A percentile compares a stretch with the other conserved stretches of the same genome.
phyloP scores from a whole-genome alignment of 805 yeast genomes.

The Wickerhamiella lipophila region DNA sequence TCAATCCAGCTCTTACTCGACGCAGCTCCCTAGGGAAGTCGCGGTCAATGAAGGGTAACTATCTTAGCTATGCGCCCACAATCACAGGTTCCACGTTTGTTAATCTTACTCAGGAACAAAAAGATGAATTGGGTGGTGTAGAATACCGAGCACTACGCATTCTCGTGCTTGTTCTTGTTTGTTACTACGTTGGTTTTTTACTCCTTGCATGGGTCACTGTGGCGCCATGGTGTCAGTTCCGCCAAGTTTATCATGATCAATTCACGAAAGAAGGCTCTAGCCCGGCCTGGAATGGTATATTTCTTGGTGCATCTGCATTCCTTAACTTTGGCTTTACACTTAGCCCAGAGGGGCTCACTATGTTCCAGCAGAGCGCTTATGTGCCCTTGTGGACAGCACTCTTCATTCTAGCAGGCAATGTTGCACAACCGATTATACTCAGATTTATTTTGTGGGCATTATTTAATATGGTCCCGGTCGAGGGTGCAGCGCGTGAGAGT shows the following conservation, averaged over 20 bases:
- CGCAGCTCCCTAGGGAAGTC: neutral
- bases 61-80: constrained; percentile 82
- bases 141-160: constrained; percentile 84
- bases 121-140: constrained; percentile 92
- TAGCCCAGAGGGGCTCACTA: constrained; percentile 65
- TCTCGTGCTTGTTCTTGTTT: constrained; percentile 46
- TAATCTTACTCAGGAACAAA: constrained; percentile 66
- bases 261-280: constrained; percentile 47
- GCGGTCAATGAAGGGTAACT: constrained; percentile 31
- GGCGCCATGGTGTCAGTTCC: constrained; percentile 36
- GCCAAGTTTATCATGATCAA: constrained; percentile 17
- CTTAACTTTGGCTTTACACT: constrained; percentile 77
- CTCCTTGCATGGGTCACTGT: constrained; percentile 39
- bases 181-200: constrained; percentile 62
- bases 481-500: constrained; percentile 43
- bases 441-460: constrained; percentile 73
- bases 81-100: constrained; percentile 88
- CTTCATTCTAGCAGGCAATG: constrained; percentile 81
- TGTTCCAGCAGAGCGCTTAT: constrained; percentile 53
- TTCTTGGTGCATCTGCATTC: constrained; percentile 66
- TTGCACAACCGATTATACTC: constrained; percentile 80
- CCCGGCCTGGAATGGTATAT: constrained; percentile 90
- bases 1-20: neutral
- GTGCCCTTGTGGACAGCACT: constrained; percentile 50
- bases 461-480: constrained; percentile 52